Evolutionary conservation across 2,329 filamentous ascomycete species (phyloP), one percentile per base, ranked within the genome.

Genomic region (Monilinia fructicola): DNA sequence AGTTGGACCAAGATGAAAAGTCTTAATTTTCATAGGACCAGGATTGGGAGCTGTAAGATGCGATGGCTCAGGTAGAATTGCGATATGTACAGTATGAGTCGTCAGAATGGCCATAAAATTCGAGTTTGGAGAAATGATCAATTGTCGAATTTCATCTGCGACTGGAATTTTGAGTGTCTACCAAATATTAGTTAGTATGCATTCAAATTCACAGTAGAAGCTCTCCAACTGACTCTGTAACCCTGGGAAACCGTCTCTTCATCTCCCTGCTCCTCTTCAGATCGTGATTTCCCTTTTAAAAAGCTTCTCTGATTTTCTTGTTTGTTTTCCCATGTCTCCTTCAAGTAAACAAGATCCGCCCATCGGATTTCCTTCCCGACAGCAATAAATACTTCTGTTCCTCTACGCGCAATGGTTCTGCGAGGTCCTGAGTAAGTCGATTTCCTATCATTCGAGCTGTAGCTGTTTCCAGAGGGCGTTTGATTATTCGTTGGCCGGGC

Each of bases 351-450:
- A 65, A 99, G 80, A 78, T 97, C 92, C 12, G 91, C 89, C 93
- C 95, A 99, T 77, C 93, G 85, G 69, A 99, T 90, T 78, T 98
- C 92, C 73, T 90, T 93, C 59, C 93, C 93, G 52, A 90, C 88
- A 26, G 93, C 93, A 16, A 92, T 88, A 76, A 98, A 98, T 12
- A 98, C 81, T 74, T 99, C 93, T 0, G 91, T 92, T 21, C 91
- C 93, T 67, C 94, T 84, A 60, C 86, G 87, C 12, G 93, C 93
- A 73, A 98, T 89, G 0, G 88, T 93, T 70, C 86, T 79, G 67
- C 83, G 81, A 12, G 87, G 85, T 23, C 86, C 85, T 26, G 77
- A 73, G 54, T 72, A 76, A 1, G 76, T 64, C 71, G 80, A 80
- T 76, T 79, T 82, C 74, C 79, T 83, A 55, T 78, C 67, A 58